Conservation (phyloP, 225 moss, liverwort and hornwort genomes). For the Pseudoscleropodium purum region DNA sequence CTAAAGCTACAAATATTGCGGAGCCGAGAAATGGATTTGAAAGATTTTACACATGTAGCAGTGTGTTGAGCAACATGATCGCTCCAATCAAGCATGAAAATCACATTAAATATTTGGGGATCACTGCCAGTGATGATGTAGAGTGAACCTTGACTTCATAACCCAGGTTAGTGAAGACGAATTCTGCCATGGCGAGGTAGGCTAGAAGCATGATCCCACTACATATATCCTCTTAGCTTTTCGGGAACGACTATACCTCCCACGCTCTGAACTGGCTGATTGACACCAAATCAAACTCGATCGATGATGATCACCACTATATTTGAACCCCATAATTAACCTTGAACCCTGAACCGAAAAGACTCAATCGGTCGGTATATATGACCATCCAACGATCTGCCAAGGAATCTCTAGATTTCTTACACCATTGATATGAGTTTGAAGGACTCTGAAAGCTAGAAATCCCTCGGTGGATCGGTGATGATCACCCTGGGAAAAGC, state of each 20-base stretch:
- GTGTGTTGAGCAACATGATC: too few relatives aligned
- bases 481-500: background rate
- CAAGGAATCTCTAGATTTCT: background rate
- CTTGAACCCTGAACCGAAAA: background rate
- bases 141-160: too few relatives aligned
- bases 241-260: too few relatives aligned
- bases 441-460: background rate
- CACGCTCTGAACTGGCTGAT: too few relatives aligned
- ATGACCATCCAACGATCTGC: background rate
- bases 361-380: background rate
- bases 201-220: too few relatives aligned
- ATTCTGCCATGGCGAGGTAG: too few relatives aligned
- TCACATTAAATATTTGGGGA: too few relatives aligned
- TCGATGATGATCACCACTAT: background rate
- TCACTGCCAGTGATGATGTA: too few relatives aligned
- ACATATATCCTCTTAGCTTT: too few relatives aligned
- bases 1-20: background rate
- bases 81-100: background rate
- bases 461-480: background rate
- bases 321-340: background rate
- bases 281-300: background rate
- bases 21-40: background rate
- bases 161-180: too few relatives aligned
- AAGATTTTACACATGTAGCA: too few relatives aligned
- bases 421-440: background rate